These are phyloP conservation scores for Diaporthe ampelina DNA, from an alignment of 2,329 filamentous ascomycete species.

Conservation along the genomic window DNA sequence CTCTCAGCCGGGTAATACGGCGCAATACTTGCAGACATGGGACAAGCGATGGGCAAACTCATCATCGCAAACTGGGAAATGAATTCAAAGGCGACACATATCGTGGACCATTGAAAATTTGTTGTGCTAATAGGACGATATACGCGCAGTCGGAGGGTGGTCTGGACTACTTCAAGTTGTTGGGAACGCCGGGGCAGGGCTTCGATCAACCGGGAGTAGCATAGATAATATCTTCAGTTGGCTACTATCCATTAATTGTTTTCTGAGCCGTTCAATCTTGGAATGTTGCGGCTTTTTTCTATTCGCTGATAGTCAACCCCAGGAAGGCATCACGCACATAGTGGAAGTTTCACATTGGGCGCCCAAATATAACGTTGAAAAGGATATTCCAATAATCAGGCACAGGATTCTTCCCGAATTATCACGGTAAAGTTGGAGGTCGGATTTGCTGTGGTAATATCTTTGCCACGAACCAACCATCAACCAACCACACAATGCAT, in stretches of 20 bases:
- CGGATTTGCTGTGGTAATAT: background rate
- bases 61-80: background rate
- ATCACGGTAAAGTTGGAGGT: background rate
- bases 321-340: too few species aligned
- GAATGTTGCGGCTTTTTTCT: too few species aligned
- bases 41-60: constrained; percentile 12
- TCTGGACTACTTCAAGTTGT: background rate
- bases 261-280: background rate
- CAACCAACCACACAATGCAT: too few species aligned
- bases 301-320: background rate
- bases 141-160: background rate
- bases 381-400: background rate
- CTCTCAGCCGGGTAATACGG: background rate
- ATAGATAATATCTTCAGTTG: background rate
- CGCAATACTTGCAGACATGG: constrained; percentile 11
- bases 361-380: background rate
- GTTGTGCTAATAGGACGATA: too few species aligned
- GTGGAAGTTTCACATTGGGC: background rate
- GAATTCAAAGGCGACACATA: background rate
- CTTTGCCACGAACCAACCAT: background rate
- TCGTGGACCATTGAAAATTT: background rate
- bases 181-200: background rate
- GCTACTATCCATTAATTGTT: background rate
- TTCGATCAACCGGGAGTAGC: background rate
- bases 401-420: too few species aligned